A percentile compares a stretch with the other conserved stretches of the same genome.
Evolutionary conservation across 1,284 basidiomycete species (phyloP).

Genomic region (Bondarzewia mesenterica): DNA sequence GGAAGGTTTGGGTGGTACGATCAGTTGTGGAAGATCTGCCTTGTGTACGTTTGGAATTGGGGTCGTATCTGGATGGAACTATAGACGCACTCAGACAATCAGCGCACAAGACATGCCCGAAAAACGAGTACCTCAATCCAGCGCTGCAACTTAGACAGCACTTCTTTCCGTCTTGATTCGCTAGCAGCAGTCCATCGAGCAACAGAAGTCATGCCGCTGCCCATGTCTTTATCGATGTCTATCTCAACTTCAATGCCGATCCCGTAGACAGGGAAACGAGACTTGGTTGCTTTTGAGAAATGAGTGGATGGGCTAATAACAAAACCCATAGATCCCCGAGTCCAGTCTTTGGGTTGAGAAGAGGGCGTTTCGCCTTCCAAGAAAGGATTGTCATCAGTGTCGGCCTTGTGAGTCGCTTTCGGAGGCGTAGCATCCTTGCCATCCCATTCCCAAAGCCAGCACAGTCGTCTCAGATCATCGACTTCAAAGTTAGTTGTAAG

Average conservation of each 20-base stretch:
- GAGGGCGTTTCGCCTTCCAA: constrained; percentile 30
- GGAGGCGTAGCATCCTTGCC: constrained; percentile 18
- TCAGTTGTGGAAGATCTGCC: constrained; percentile 56
- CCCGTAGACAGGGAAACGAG: constrained; percentile 69
- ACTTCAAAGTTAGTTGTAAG: constrained; percentile 53
- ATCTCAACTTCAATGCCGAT: constrained; percentile 80
- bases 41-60: constrained; percentile 52
- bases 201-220: constrained; percentile 73
- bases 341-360: constrained; percentile 54
- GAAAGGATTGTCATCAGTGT: constrained; percentile 69
- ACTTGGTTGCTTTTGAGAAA: constrained; percentile 52
- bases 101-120: background rate
- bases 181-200: constrained; percentile 72
- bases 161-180: constrained; percentile 49
- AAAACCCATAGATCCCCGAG: constrained; percentile 68
- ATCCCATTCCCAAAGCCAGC: constrained; percentile 88
- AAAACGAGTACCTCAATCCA: constrained; percentile 53
- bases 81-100: constrained; percentile 7
- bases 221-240: constrained; percentile 71
- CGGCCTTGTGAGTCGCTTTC: constrained; percentile 9
- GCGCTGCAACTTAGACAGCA: constrained; percentile 48
- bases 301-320: constrained; percentile 64
- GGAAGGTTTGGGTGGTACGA: constrained; percentile 45
- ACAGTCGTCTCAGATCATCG: constrained; percentile 63
- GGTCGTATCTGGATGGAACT: constrained; percentile 42